Conservation (phyloP, 2,329 filamentous ascomycete species). For the Periconia digitata region DNA sequence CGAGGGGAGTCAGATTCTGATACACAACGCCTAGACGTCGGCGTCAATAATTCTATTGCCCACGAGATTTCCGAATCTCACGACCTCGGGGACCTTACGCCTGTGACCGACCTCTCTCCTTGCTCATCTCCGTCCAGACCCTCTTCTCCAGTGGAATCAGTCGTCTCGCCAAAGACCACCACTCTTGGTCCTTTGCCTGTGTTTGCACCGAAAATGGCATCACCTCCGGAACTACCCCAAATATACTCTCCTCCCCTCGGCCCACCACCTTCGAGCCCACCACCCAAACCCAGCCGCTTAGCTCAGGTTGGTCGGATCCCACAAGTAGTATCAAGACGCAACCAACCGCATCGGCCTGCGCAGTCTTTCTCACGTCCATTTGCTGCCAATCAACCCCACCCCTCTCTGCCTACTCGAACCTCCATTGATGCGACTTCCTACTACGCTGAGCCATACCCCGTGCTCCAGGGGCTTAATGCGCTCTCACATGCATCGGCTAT, state of each 20-base stretch:
- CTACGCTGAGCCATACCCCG: conserved; percentile 37
- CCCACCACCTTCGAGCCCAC: conserved; percentile 27
- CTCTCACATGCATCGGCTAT: conserved; percentile 43
- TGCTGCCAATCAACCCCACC: conserved; percentile 47
- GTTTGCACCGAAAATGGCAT: conserved; percentile 1
- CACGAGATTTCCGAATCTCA: conserved; percentile 5
- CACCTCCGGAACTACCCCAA: no score
- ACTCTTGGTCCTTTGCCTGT: conserved; percentile 4
- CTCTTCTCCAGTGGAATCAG: conserved; percentile 15
- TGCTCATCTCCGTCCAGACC: conserved; percentile 30
- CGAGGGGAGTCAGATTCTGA: conserved; percentile 17
- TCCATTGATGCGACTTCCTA: conserved; percentile 36
- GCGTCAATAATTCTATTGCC: conserved; percentile 4
- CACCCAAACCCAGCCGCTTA: conserved; percentile 63
- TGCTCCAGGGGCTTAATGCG: conserved; percentile 36
- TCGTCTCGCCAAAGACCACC: background rate
- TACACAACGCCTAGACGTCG: conserved; percentile 4
- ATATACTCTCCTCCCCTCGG: conserved; percentile 23
- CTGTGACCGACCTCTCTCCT: conserved; percentile 38
- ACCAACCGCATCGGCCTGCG: conserved; percentile 65
- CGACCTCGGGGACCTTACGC: conserved; percentile 31
- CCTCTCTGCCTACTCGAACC: conserved; percentile 32
- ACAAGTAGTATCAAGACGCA: conserved; percentile 69
- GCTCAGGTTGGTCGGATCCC: conserved; percentile 86
- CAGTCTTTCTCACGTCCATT: conserved; percentile 89